phyloP scores from a whole-genome alignment of 352 stramenopile genomes.

The Phytopythium helicoides region DNA sequence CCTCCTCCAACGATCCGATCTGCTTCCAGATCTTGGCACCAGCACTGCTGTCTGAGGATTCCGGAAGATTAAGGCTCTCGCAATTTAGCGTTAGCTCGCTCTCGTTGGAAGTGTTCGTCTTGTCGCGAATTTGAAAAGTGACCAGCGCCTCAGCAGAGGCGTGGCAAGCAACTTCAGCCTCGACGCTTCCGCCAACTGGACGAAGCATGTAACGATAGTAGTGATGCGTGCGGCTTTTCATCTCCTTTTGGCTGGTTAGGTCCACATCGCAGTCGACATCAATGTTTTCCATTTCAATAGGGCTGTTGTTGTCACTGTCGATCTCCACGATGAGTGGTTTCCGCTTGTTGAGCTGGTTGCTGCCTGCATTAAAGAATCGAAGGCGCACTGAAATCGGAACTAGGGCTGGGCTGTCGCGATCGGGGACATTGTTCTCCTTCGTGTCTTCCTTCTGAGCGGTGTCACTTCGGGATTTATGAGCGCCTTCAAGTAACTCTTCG shows the following conservation, averaged over 20 bases:
- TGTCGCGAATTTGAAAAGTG: slow-evolving; percentile 20
- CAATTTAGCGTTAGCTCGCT: slow-evolving; percentile 30
- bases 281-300: slow-evolving; percentile 11
- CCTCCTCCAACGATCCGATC: slow-evolving; percentile 65
- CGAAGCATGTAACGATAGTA: slow-evolving; percentile 65
- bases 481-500: slow-evolving; percentile 55
- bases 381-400: slow-evolving; percentile 35
- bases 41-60: slow-evolving; percentile 3
- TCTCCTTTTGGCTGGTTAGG: slow-evolving; percentile 34
- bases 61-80: slow-evolving; percentile 41
- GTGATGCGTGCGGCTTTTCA: slow-evolving; percentile 49
- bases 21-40: slow-evolving; percentile 67
- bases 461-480: neutral
- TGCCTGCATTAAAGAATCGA: slow-evolving; percentile 32
- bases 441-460: slow-evolving; percentile 4
- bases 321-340: slow-evolving; percentile 71
- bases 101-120: neutral
- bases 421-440: slow-evolving; percentile 9
- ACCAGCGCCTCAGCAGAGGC: slow-evolving; percentile 32
- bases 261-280: slow-evolving; percentile 46
- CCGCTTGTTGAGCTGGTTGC: slow-evolving; percentile 6
- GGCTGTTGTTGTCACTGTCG: slow-evolving; percentile 22
- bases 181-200: neutral
- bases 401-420: slow-evolving; percentile 3
- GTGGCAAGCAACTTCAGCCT: slow-evolving; percentile 13